phyloP scores from a whole-genome alignment of 257 asterid species.

The Capsicum pubescens region DNA sequence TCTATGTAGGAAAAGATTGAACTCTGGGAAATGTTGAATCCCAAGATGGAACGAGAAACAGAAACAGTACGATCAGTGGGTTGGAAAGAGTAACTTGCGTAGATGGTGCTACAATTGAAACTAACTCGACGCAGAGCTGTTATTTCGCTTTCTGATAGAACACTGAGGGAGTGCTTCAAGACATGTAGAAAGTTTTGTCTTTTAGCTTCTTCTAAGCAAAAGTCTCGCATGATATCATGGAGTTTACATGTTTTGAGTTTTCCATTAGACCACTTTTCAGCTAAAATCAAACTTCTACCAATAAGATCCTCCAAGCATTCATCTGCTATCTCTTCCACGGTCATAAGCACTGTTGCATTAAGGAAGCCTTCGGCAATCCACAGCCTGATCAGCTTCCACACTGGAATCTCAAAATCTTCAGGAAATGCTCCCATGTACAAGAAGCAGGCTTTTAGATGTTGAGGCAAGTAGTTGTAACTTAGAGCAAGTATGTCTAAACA shows the following conservation, averaged over 20 bases:
- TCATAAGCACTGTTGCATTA: neutral
- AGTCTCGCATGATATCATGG: slow-evolving; percentile 47
- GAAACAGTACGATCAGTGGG: slow-evolving; percentile 8
- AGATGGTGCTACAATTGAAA: neutral
- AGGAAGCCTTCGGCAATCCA: slow-evolving; percentile 54
- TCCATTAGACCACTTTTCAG: slow-evolving; percentile 34
- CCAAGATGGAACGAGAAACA: slow-evolving; percentile 31
- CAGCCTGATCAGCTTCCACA: slow-evolving; percentile 32
- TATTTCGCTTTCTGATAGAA: slow-evolving; percentile 28
- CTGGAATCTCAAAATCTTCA: slow-evolving; percentile 40
- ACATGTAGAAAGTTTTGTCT: slow-evolving; percentile 45
- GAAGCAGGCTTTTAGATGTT: slow-evolving; percentile 42
- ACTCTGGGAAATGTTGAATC: neutral
- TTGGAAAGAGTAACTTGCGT: slow-evolving; percentile 27
- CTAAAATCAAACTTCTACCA: slow-evolving; percentile 41
- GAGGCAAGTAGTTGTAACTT: slow-evolving; percentile 44
- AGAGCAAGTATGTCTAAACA: slow-evolving; percentile 32
- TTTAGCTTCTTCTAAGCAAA: slow-evolving; percentile 46
- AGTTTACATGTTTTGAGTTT: slow-evolving; percentile 41
- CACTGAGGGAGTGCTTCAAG: slow-evolving; percentile 15
- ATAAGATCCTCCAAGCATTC: slow-evolving; percentile 46
- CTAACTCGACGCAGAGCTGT: slow-evolving; percentile 17
- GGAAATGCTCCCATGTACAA: slow-evolving; percentile 53
- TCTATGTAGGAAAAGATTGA: neutral
- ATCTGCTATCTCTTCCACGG: slow-evolving; percentile 39